Conservation (phyloP, 2,329 filamentous ascomycete species). For the Colletotrichum echinochloae region DNA sequence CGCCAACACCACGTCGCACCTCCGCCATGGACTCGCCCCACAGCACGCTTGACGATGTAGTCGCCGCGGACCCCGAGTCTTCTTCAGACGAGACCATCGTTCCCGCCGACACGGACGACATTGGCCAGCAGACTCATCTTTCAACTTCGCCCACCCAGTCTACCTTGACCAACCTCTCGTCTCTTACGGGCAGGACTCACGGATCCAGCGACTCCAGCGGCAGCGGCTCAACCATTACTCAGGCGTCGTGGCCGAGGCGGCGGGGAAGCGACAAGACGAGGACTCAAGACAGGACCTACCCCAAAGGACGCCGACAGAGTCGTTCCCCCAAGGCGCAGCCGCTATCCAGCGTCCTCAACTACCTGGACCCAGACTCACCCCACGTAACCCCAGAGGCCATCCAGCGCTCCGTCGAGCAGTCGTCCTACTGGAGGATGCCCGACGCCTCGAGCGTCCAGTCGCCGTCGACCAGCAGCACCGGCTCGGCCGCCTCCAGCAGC, state of each 20-base stretch:
- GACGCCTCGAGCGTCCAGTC: constrained; percentile 43
- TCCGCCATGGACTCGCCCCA: constrained; percentile 2
- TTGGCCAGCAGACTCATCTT: background rate
- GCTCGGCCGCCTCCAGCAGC: constrained; percentile 64
- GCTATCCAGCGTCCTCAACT: constrained; percentile 59
- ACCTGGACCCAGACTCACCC: constrained; percentile 70
- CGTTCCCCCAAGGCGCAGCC: constrained; percentile 38
- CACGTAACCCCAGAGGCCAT: constrained; percentile 53
- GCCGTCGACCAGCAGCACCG: constrained; percentile 48
- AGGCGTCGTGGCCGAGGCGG: constrained; percentile 44
- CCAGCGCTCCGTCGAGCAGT: constrained; percentile 48
- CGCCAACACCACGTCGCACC: constrained; percentile 3
- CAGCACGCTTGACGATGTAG: constrained; percentile 11
- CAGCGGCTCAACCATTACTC: constrained; percentile 56
- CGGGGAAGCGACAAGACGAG: constrained; percentile 34
- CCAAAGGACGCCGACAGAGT: constrained; percentile 36
- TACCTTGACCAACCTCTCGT: constrained; percentile 46
- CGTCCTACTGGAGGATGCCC: constrained; percentile 45
- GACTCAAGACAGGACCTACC: constrained; percentile 40
- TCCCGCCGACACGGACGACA: constrained; percentile 4
- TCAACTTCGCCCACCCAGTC: constrained; percentile 50
- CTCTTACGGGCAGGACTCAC: constrained; percentile 46
- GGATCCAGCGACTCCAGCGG: constrained; percentile 55
- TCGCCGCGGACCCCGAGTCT: constrained; percentile 20
- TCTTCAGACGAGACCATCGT: constrained; percentile 35